These are phyloP conservation scores for Lactifluus hygrophoroides DNA, from an alignment of 768 basidiomycete genomes.

Conservation along the genomic window DNA sequence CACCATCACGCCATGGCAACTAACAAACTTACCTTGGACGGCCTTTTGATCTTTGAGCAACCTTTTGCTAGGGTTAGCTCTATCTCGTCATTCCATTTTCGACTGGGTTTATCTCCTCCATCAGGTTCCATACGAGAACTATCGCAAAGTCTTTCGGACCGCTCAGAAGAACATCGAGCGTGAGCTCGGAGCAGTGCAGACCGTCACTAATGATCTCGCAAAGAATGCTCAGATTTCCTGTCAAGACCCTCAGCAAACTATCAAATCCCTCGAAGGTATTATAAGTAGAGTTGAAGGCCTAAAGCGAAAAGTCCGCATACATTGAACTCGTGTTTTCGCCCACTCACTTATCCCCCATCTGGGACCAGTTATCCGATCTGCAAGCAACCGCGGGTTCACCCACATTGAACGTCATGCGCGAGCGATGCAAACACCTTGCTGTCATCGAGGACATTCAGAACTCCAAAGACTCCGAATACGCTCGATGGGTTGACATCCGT, in stretches of 20 bases:
- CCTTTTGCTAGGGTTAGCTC: conserved; percentile 62
- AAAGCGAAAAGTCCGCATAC: conserved; percentile 70
- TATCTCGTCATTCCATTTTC: neutral
- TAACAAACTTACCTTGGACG: conserved; percentile 60
- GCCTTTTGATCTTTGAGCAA: conserved; percentile 74
- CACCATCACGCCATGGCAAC: conserved; percentile 22
- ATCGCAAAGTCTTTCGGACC: conserved; percentile 78
- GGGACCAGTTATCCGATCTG: conserved; percentile 41
- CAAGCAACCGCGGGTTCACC: conserved; percentile 39
- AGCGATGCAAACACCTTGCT: conserved; percentile 66
- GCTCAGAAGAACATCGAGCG: conserved; percentile 78
- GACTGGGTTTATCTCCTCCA: conserved; percentile 25
- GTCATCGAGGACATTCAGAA: conserved; percentile 48
- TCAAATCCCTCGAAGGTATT: conserved; percentile 65
- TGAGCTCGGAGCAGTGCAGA: conserved; percentile 56
- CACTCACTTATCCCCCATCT: conserved; percentile 1
- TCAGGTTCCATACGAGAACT: conserved; percentile 86
- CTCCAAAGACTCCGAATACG: conserved; percentile 48
- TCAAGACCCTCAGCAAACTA: conserved; percentile 40
- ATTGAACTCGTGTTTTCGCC: neutral
- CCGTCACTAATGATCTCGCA: conserved; percentile 50
- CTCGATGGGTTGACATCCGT: conserved; percentile 70
- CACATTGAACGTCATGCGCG: conserved; percentile 65
- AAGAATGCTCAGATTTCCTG: conserved; percentile 34
- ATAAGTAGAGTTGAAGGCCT: conserved; percentile 66